Evolutionary conservation across 2,329 filamentous ascomycete species (phyloP).

Genomic region (Aspergillus proliferans): DNA sequence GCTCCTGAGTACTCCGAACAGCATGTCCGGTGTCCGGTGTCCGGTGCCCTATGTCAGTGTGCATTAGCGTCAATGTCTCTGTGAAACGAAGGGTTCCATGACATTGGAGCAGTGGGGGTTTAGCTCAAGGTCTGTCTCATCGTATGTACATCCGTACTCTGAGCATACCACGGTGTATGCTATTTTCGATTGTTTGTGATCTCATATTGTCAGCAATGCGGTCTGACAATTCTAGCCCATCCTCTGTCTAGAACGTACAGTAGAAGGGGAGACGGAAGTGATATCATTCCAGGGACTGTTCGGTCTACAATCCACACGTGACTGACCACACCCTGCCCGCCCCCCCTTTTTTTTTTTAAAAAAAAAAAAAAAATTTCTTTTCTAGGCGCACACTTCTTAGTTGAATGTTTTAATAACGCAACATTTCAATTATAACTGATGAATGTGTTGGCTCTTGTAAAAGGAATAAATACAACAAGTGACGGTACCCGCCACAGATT

Average conservation of each 20-base stretch:
- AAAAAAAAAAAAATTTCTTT: not conserved
- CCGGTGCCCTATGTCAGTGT: too few species aligned
- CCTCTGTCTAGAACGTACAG: not conserved
- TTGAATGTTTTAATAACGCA: not conserved
- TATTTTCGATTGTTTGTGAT: too few species aligned
- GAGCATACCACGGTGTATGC: too few species aligned
- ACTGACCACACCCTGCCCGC: not conserved
- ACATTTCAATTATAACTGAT: not conserved
- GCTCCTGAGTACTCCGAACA: too few species aligned
- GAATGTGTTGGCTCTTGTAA: not conserved
- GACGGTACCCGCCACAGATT: slow-evolving; percentile 14
- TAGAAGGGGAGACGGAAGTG: not conserved
- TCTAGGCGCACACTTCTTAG: not conserved
- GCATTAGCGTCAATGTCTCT: too few species aligned
- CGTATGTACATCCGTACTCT: too few species aligned
- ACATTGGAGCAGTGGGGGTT: too few species aligned
- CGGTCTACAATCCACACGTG: not conserved
- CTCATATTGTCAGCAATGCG: too few species aligned
- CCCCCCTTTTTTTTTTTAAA: not conserved
- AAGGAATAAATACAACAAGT: slow-evolving; percentile 12
- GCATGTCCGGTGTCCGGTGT: too few species aligned
- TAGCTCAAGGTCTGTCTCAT: too few species aligned
- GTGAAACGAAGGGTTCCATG: too few species aligned
- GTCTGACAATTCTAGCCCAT: too few species aligned
- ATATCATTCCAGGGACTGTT: not conserved